Percentiles rank a stretch among this genome's conserved stretches.
These are phyloP conservation scores for Myriosclerotinia duriaeana DNA, from an alignment of 2,329 filamentous ascomycete genomes.

Conservation along the genomic window DNA sequence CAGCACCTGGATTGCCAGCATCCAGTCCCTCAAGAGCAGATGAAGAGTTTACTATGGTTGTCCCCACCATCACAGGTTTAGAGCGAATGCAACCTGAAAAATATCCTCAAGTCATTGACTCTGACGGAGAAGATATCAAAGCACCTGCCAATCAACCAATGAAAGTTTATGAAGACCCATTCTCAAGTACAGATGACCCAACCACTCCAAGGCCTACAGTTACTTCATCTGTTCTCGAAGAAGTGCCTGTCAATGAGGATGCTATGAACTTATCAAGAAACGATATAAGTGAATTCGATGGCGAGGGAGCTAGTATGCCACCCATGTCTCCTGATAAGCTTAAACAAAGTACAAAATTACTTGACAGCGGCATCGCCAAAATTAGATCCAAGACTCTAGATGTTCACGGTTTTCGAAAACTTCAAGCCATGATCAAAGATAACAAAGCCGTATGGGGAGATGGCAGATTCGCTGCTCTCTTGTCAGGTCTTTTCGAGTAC, in stretches of 20 bases:
- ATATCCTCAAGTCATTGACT: conserved; percentile 43
- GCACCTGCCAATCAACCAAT: conserved; percentile 36
- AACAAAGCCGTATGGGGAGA: conserved; percentile 62
- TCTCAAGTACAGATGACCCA: conserved; percentile 49
- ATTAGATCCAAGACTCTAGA: conserved; percentile 72
- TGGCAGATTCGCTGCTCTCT: conserved; percentile 66
- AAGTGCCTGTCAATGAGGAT: conserved; percentile 60
- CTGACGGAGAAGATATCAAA: conserved; percentile 42
- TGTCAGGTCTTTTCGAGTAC: conserved; percentile 69
- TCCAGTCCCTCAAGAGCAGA: conserved; percentile 49
- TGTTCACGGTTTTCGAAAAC: conserved; percentile 75
- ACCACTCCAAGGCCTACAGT: conserved; percentile 48
- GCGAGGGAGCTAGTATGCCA: conserved; percentile 29
- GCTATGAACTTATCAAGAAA: conserved; percentile 33
- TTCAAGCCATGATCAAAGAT: conserved; percentile 72
- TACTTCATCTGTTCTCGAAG: conserved; percentile 55
- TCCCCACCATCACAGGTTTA: conserved; percentile 48
- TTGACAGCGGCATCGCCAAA: conserved; percentile 73
- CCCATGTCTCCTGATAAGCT: conserved; percentile 51
- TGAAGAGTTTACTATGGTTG: conserved; percentile 55
- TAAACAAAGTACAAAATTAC: conserved; percentile 59
- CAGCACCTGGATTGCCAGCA: conserved; percentile 27
- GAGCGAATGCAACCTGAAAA: conserved; percentile 38
- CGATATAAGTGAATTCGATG: conserved; percentile 26
- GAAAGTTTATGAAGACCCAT: conserved; percentile 63